These are phyloP conservation scores for Escovopsis sp. DNA, from an alignment of 2,329 filamentous ascomycete species.

Conservation along the genomic window DNA sequence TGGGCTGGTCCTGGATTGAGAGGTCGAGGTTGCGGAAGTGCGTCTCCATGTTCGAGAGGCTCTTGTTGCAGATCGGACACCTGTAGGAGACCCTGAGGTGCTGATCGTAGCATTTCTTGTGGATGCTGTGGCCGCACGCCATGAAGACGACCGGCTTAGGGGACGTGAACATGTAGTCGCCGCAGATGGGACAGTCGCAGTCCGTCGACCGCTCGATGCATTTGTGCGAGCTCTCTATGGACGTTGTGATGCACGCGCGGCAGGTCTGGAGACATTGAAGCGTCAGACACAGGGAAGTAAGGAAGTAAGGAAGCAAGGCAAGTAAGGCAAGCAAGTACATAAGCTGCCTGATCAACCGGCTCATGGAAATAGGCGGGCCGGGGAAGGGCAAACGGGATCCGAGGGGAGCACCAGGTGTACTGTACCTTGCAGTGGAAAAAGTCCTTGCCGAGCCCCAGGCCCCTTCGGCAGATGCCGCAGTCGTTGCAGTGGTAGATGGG, in stretches of 20 bases:
- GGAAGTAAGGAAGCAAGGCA: too few species aligned
- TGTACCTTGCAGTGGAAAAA: conserved; percentile 93
- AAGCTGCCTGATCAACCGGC: neutral
- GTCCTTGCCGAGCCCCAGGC: conserved; percentile 84
- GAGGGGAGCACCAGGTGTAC: too few species aligned
- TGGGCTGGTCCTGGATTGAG: conserved; percentile 76
- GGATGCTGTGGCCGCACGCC: conserved; percentile 91
- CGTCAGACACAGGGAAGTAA: too few species aligned
- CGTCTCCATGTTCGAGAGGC: conserved; percentile 92
- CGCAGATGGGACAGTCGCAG: conserved; percentile 92
- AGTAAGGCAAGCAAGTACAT: neutral
- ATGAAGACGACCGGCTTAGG: conserved; percentile 82
- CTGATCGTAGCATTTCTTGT: conserved; percentile 74
- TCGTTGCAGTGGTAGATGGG: conserved; percentile 93
- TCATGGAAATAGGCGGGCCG: neutral
- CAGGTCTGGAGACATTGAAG: conserved; percentile 46
- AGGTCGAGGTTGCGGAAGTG: conserved; percentile 86
- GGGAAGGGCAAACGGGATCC: too few species aligned
- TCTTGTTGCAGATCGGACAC: conserved; percentile 93
- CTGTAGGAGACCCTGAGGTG: conserved; percentile 87
- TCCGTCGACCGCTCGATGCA: conserved; percentile 92
- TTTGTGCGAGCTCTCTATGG: conserved; percentile 70
- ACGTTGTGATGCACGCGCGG: conserved; percentile 85
- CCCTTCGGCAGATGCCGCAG: conserved; percentile 87
- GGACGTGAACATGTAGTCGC: conserved; percentile 92